Evolutionary conservation across 2,329 filamentous ascomycete genomes (phyloP).

Genomic region (Cladosporium halotolerans): DNA sequence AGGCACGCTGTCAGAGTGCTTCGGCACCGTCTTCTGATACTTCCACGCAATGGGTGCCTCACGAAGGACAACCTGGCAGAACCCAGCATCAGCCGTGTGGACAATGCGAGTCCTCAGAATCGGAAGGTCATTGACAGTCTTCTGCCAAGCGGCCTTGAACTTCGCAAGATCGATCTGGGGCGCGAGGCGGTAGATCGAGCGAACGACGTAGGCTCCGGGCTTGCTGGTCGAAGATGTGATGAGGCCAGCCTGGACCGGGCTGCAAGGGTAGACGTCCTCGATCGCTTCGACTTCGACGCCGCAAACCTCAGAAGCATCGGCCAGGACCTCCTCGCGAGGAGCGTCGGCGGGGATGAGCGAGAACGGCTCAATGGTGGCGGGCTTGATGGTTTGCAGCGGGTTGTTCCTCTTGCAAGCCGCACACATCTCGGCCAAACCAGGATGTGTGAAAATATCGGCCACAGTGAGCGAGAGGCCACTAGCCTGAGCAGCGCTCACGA

Average conservation of each 20-base stretch:
- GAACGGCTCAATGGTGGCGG: background rate
- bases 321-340: constrained; percentile 1
- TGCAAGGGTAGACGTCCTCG: constrained; percentile 39
- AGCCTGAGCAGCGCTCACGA: constrained; percentile 35
- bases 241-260: constrained; percentile 37
- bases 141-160: constrained; percentile 34
- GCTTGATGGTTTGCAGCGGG: background rate
- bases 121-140: constrained; percentile 25
- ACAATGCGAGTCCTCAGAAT: constrained; percentile 37
- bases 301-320: constrained; percentile 12
- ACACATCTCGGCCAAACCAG: constrained; percentile 9
- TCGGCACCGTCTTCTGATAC: background rate
- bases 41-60: background rate
- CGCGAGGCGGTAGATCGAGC: constrained; percentile 2
- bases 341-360: constrained; percentile 4
- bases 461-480: constrained; percentile 30
- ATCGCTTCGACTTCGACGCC: constrained; percentile 19
- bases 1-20: constrained; percentile 1
- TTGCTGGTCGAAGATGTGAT: constrained; percentile 25
- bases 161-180: constrained; percentile 26
- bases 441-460: constrained; percentile 37
- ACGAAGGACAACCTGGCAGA: constrained; percentile 32
- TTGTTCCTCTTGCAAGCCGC: constrained; percentile 1
- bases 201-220: constrained; percentile 4
- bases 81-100: constrained; percentile 31